Base-by-base conservation (phyloP, 169 alveolate species). In the Cryptosporidium sp. region DNA sequence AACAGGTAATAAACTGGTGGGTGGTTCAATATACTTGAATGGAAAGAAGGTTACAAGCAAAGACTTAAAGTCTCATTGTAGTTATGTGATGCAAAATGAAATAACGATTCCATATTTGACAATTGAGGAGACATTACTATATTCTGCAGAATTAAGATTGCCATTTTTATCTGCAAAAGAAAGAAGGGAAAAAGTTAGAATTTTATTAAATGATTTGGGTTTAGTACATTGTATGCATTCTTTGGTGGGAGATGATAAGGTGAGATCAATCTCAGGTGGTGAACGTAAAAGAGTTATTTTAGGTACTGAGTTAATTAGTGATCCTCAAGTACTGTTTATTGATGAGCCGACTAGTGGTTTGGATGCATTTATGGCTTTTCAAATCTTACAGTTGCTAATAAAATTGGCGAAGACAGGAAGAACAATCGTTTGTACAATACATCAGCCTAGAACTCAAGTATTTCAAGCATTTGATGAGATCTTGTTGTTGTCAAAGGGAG, bases 321-420 rank as follows among this genome's bases (percentile, higher is more conserved):
- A 96, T 84, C 99, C 99, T 33, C 84, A 93, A 8, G 85, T 96
- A 69, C 84, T 97, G 29, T 85, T 96, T 86, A 89, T 97, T 67
- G 99, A 96, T 93, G 97, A 96, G 80, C 98, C 97, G 4, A 95
- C 97, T 0, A 93, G 96, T 6, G 98, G 98, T 35, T 92, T 96
- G 37, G 98, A 96, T 85, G 85, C 96, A 51, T 95, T 91, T 84
- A 92, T 96, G 39, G 96, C 98, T 3, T 86, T 91, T 43, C 85
- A 89, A 45, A 91, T 95, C 39, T 89, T 96, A 12, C 92, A 93
- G 31, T 68, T 93, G 43, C 93, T 96, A 18, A 65, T 80, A 71
- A 84, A 91, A 43, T 84, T 94, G 52, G 96, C 97, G 18, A 70
- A 71, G 37, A 29, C 75, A 74, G 96, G 97, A 7, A 93, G 93